phyloP scores from a whole-genome alignment of 768 basidiomycete genomes.

The Omphalotus guepiniiformis region DNA sequence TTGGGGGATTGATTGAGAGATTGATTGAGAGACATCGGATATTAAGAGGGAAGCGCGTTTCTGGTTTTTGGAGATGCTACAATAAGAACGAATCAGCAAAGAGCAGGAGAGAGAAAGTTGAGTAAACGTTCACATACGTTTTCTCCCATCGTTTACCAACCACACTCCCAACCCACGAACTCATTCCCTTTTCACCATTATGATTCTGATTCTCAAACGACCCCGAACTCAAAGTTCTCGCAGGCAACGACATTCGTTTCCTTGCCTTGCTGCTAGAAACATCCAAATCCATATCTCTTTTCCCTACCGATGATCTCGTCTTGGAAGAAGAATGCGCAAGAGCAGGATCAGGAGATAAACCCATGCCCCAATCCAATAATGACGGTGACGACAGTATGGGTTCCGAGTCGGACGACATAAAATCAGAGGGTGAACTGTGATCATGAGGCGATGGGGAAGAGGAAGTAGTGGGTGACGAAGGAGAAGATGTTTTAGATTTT shows the following conservation, averaged over 20 bases:
- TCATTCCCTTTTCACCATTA: conserved; percentile 13
- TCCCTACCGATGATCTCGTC: conserved; percentile 12
- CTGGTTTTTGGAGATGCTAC: conserved; percentile 61
- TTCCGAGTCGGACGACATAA: not conserved
- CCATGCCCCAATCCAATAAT: conserved; percentile 7
- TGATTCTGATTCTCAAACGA: conserved; percentile 10
- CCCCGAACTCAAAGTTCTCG: conserved; percentile 10
- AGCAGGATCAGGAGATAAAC: not conserved
- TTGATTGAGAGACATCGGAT: conserved; percentile 53
- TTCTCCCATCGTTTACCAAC: conserved; percentile 56
- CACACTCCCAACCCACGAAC: conserved; percentile 54
- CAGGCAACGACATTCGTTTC: conserved; percentile 3
- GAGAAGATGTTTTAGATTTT: not conserved
- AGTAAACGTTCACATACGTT: conserved; percentile 39
- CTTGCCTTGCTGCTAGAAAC: no score
- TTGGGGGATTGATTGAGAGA: conserved; percentile 6
- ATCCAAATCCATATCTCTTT: conserved; percentile 8
- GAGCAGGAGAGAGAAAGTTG: not conserved
- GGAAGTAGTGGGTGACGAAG: not conserved
- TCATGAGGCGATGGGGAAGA: not conserved
- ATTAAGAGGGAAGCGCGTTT: conserved; percentile 66
- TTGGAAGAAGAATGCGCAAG: not conserved
- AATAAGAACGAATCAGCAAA: conserved; percentile 9
- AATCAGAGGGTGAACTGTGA: no score
- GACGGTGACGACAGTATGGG: conserved; percentile 4